Evolutionary conservation across 2,329 filamentous ascomycete genomes (phyloP), one percentile per base, ranked within the genome.

Genomic region (Venturia oleaginea): DNA sequence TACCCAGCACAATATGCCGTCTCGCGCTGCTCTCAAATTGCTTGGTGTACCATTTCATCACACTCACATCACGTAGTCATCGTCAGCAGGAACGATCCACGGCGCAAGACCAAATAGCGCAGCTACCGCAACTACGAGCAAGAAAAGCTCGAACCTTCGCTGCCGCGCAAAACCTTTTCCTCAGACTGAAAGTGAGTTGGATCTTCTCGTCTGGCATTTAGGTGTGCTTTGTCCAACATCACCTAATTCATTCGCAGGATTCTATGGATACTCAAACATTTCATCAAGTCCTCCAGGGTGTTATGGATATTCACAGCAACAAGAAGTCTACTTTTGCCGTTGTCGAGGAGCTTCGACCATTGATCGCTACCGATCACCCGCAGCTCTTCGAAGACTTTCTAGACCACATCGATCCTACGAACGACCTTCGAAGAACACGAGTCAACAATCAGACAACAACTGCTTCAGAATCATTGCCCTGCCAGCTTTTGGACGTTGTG

Each of bases 191-290:
- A 22, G 51, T 19, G 15, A 34, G 51, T 57, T 57, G 7, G n/a
- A 22, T 48, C n/a, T 48, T 24, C 43, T 48, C 22, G 8, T 7
- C 19, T 24, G 11, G 30, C 51, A 19, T 11, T 7, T 2, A 57
- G 51, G n/a, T 13, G 6, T 27, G 32, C 10, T 32, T 32, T 54
- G 5, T 13, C 2, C 27, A 30, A 54, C 51, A 57, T 15, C 27
- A 34, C 13, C 24, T 51, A 51, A 51, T 5, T 1, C 46, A 10
- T 27, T 17, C 22, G 51, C 51, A 57, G 51, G 51, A 34, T 22
- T 57, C 51, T 57, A 57, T 57, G 51, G 51, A 57, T 57, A 19
- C 51, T 34, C 51, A 57, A 32, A 57, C 51, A 8, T 57, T 57
- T 57, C 51, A 57, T 30, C 51, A 57, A 27, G 27, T 57, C 30